Evolutionary conservation across 2,329 filamentous ascomycete genomes (phyloP).

Genomic region (Diplodia sapinea): DNA sequence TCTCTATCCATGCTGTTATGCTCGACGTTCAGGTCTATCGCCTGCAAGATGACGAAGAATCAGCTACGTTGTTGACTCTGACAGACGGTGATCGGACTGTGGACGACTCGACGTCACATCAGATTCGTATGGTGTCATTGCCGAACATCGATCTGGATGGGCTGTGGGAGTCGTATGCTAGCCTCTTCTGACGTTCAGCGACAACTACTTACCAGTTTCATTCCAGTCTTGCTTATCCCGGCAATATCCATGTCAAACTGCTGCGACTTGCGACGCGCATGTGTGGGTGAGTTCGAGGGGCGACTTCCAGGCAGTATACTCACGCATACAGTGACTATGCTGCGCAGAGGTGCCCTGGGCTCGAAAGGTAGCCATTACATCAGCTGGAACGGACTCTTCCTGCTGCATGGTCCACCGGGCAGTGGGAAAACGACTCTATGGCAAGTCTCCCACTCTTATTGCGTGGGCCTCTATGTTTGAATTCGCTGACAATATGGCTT

Average conservation of each 20-base stretch:
- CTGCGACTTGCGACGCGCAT: conserved; percentile 51
- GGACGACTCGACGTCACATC: conserved; percentile 37
- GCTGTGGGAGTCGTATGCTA: conserved; percentile 52
- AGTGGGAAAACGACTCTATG: conserved; percentile 54
- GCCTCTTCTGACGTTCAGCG: neutral
- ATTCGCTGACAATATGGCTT: neutral
- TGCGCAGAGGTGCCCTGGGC: conserved; percentile 44
- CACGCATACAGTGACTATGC: conserved; percentile 39
- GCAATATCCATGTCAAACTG: conserved; percentile 49
- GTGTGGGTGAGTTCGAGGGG: conserved; percentile 35
- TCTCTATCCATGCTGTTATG: conserved; percentile 41
- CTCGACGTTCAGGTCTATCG: conserved; percentile 53
- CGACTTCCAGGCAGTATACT: neutral
- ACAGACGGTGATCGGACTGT: conserved; percentile 36
- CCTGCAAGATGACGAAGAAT: conserved; percentile 40
- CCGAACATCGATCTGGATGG: conserved; percentile 50
- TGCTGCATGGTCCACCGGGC: conserved; percentile 53
- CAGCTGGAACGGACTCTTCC: conserved; percentile 54
- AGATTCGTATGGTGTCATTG: conserved; percentile 45
- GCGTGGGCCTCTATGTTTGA: neutral
- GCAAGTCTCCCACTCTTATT: conserved; percentile 30
- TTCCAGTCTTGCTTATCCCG: conserved; percentile 50
- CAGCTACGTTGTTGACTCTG: conserved; percentile 31
- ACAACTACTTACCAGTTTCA: neutral
- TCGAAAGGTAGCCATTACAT: conserved; percentile 41